Evolutionary conservation across 1,139 yeast species (phyloP).

Genomic region (Suhomyces panamericanus): DNA sequence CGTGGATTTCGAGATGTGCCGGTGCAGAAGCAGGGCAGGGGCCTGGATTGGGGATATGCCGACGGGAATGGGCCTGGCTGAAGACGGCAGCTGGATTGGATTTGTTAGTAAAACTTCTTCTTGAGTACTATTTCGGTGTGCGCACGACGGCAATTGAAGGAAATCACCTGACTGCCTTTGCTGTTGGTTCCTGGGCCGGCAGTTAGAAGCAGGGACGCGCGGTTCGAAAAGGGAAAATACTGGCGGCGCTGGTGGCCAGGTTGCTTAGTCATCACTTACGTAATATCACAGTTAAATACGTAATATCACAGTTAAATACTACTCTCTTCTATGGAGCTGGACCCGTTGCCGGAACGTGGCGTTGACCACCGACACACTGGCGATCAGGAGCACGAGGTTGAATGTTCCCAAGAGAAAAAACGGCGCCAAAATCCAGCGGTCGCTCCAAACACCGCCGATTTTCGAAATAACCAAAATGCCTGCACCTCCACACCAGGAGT

Average conservation of each 20-base stretch:
- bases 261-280: neutral
- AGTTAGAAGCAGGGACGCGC: too few species aligned
- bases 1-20: neutral
- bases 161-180: neutral
- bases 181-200: too few species aligned
- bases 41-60: neutral
- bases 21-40: too few species aligned
- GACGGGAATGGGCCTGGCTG: neutral
- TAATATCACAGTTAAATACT: too few species aligned
- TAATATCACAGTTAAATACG: too few species aligned
- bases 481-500: slow-evolving; percentile 66
- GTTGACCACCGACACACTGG: slow-evolving; percentile 2
- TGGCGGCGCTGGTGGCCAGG: too few species aligned
- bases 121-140: neutral
- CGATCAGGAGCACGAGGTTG: slow-evolving; percentile 26
- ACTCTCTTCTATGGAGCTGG: neutral
- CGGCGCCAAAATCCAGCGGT: slow-evolving; percentile 58
- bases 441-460: slow-evolving; percentile 63
- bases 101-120: neutral
- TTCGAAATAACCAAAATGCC: slow-evolving; percentile 63
- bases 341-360: neutral
- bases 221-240: too few species aligned
- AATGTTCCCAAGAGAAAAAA: slow-evolving; percentile 54
- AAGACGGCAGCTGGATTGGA: neutral
- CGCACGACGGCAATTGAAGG: neutral